Base-by-base conservation (phyloP, 2,329 filamentous ascomycete genomes). In the Aspergillus felis region DNA sequence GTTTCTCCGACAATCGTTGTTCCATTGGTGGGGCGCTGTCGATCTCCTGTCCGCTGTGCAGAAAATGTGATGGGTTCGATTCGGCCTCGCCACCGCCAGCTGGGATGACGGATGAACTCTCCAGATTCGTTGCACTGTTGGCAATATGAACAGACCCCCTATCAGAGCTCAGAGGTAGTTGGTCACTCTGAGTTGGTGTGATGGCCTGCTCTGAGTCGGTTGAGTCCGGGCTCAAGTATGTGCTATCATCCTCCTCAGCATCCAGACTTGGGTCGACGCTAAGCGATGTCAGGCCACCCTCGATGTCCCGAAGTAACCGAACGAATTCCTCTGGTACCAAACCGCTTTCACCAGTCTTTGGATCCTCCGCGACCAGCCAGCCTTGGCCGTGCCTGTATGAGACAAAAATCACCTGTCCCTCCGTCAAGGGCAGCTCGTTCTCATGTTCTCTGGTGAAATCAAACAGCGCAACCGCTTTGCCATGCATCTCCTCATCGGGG, bases 251-350 rank as follows among this genome's bases (percentile, higher is more conserved):
- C 51, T 85, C 85, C 24, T 73, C 78, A 22, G 66, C 59, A 46
- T 71, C 68, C 27, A 69, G 59, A 17, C 67, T 68, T 9, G 84
- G 68, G 54, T 87, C 82, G 27, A 84, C 87, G 27, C 76, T 76
- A 60, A 92, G 73, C 68, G 88, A 90, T 60, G 84, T 89, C 79
- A 92, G 86, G 35, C 92, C 93, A 22, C 92, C 92, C 73, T 97
- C 92, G 55, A 97, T 97, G 68, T 97, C 92, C 50, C 92, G 87
- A 59, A 99, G 82, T 49, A 99, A 80, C 17, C 94, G 87, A 46
- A 99, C 94, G 71, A 97, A 99, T 74, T 95, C 92, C 75, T 99
- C 94, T 0, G 94, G 94, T 1, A 99, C 94, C 38, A 99, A 82
- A 1, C 94, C 94, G 68, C 91, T 96, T 76, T 99, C 94, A 2